Base-by-base conservation (phyloP, 164 flowering plant species). In the Amborella trichopoda region DNA sequence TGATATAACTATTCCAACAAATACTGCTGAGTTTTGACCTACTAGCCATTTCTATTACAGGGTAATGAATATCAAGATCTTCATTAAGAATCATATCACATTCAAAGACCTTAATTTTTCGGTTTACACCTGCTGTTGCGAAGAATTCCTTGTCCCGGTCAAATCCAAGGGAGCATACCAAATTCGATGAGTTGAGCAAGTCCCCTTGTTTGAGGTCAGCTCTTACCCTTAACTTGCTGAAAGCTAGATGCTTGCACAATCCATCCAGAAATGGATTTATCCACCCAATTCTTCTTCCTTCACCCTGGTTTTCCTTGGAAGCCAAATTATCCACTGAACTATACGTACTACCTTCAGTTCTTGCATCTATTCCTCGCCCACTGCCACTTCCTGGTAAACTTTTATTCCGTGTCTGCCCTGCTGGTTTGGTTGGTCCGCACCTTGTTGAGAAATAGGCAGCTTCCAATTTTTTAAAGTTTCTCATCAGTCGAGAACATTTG, bases 51-150 rank as follows among this genome's bases (percentile, higher is more conserved):
- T 93, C 99, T 51, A 75, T 84, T 5, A 83, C 89, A 13, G 99
- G 99, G 64, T 93, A 93, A 66, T 85, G 99, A 52, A 93, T 83
- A 63, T 83, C 94, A 44, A 78, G 77, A 44, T 77, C 75, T 52
- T 73, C 91, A 37, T 68, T 74, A 40, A 88, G 51, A 42, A 85
- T 74, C 26, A 78, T 19, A 54, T 79, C 73, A 59, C 75, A 93
- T 63, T 83, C 96, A 74, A 93, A 93, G 24, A 93, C 71, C 70
- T 93, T 93, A 44, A 93, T 93, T 64, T 85, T 93, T 66, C 74
- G 83, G 68, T 83, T 93, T 28, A 93, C 91, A 57, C 99, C 99
- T 61, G 99, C 96, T 18, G 91, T 78, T 26, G 99, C 99, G 55
- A 93, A 93, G 61, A 78, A 78, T 41, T 88, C 95, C 51, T 81